Percentiles rank a stretch among this genome's conserved stretches.
Evolutionary conservation across 352 stramenopile species (phyloP).

Genomic region (Pythium vanterpoolii): DNA sequence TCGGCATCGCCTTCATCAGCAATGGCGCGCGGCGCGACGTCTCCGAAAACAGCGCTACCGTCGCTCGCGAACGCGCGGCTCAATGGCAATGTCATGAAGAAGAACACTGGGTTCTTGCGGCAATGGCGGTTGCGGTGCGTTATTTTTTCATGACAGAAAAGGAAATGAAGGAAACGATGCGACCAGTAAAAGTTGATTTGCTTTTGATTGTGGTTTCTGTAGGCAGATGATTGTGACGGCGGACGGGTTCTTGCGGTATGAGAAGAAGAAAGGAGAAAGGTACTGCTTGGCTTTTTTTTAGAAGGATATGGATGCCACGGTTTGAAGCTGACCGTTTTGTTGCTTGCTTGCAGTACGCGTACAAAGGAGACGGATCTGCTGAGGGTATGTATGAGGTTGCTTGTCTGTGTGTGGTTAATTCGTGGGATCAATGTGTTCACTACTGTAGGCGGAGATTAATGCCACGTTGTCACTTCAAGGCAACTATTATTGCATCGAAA

Average conservation of each 20-base stretch:
- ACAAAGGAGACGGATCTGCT: slow-evolving; percentile 71
- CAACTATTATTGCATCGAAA: slow-evolving; percentile 61
- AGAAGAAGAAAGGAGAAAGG: slow-evolving; percentile 61
- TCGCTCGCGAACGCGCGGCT: slow-evolving; percentile 16
- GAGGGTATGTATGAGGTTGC: slow-evolving; percentile 32
- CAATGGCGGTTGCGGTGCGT: slow-evolving; percentile 52
- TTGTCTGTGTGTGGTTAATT: background rate
- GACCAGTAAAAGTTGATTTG: slow-evolving; percentile 3
- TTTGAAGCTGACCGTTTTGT: background rate
- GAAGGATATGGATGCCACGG: background rate
- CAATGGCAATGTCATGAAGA: slow-evolving; percentile 53
- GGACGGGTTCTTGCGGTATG: slow-evolving; percentile 66
- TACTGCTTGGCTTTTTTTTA: too few relatives aligned
- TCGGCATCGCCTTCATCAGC: background rate
- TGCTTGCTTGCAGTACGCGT: slow-evolving; percentile 27
- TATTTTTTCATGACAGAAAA: slow-evolving; percentile 2
- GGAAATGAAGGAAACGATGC: background rate
- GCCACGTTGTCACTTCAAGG: slow-evolving; percentile 32
- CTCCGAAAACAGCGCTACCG: background rate
- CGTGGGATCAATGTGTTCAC: background rate
- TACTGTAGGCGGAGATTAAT: slow-evolving; percentile 39
- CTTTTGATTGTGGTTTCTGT: background rate
- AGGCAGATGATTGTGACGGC: slow-evolving; percentile 39
- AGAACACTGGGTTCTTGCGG: slow-evolving; percentile 63
- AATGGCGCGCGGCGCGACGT: background rate